Conservation (phyloP, 2,329 filamentous ascomycete genomes). For the Aspergillus costaricaensis region DNA sequence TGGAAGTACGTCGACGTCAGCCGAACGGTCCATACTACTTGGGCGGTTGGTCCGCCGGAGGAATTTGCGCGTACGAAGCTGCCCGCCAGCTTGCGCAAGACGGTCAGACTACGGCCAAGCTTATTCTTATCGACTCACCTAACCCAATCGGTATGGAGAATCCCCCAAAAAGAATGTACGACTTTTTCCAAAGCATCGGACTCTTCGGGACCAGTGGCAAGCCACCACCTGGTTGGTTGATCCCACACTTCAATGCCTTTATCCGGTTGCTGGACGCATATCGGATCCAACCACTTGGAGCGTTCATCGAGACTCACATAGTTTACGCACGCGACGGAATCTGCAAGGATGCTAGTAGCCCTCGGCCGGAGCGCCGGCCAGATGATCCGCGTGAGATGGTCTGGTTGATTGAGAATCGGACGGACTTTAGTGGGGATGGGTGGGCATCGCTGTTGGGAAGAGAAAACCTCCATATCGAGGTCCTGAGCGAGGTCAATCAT, state of each 20-base stretch:
- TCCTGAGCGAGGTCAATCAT: constrained; percentile 35
- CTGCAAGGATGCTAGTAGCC: constrained; percentile 38
- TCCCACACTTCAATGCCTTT: constrained; percentile 53
- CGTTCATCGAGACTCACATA: constrained; percentile 37
- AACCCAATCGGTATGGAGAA: constrained; percentile 68
- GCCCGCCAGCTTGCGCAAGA: constrained; percentile 60
- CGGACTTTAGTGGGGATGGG: constrained; percentile 49
- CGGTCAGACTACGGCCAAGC: constrained; percentile 59
- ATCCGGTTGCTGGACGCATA: constrained; percentile 51
- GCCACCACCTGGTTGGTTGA: constrained; percentile 50
- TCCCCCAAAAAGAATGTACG: constrained; percentile 57
- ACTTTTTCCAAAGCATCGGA: constrained; percentile 50
- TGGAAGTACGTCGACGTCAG: constrained; percentile 49
- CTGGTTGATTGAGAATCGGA: constrained; percentile 50
- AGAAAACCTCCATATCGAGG: constrained; percentile 34
- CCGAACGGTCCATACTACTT: constrained; percentile 62
- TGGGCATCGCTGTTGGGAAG: constrained; percentile 48
- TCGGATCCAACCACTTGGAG: constrained; percentile 26
- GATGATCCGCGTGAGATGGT: constrained; percentile 51
- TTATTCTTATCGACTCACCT: constrained; percentile 67
- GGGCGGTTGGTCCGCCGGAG: constrained; percentile 75
- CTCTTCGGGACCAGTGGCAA: constrained; percentile 50
- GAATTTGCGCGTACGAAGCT: constrained; percentile 69
- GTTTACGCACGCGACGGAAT: constrained; percentile 53
- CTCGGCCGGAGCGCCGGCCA: constrained; percentile 38